phyloP scores from a whole-genome alignment of 345 rosid species.

The Noccaea caerulescens region DNA sequence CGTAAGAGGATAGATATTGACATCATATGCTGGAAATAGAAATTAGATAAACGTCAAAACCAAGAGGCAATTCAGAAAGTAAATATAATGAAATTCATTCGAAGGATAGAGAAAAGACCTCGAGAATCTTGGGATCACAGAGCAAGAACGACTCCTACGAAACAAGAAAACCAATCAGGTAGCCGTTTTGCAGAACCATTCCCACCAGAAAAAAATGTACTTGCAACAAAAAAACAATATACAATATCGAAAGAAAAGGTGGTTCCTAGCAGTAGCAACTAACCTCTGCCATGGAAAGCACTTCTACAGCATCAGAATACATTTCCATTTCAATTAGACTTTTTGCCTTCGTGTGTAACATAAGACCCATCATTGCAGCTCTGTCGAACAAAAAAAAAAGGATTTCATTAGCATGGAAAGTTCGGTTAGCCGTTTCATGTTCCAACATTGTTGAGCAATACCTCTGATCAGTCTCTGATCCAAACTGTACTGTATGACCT shows the following conservation, averaged over 20 bases:
- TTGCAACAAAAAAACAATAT: neutral
- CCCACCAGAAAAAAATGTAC: neutral
- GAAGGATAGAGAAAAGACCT: slow-evolving; percentile 53
- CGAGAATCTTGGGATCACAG: slow-evolving; percentile 77
- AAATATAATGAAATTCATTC: neutral
- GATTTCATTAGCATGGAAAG: neutral
- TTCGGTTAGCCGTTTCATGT: neutral
- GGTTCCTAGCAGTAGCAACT: slow-evolving; percentile 35
- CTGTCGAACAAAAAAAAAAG: slow-evolving; percentile 45
- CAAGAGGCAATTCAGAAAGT: neutral
- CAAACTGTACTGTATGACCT: slow-evolving; percentile 68
- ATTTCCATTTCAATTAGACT: slow-evolving; percentile 56
- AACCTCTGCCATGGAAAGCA: slow-evolving; percentile 93
- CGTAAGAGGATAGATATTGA: neutral
- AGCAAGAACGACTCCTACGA: slow-evolving; percentile 87
- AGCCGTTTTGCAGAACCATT: neutral
- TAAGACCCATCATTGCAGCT: slow-evolving; percentile 91
- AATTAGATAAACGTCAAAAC: neutral
- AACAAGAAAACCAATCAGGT: slow-evolving; percentile 7
- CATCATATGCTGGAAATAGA: slow-evolving; percentile 17
- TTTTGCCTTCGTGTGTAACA: slow-evolving; percentile 86
- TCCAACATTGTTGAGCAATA: slow-evolving; percentile 29
- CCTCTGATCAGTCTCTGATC: slow-evolving; percentile 85
- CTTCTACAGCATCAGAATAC: slow-evolving; percentile 85
- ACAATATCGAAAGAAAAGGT: neutral